These are phyloP conservation scores for Funneliformis caledonium DNA, from an alignment of 371 early-diverging fungal genomes.

Conservation along the genomic window DNA sequence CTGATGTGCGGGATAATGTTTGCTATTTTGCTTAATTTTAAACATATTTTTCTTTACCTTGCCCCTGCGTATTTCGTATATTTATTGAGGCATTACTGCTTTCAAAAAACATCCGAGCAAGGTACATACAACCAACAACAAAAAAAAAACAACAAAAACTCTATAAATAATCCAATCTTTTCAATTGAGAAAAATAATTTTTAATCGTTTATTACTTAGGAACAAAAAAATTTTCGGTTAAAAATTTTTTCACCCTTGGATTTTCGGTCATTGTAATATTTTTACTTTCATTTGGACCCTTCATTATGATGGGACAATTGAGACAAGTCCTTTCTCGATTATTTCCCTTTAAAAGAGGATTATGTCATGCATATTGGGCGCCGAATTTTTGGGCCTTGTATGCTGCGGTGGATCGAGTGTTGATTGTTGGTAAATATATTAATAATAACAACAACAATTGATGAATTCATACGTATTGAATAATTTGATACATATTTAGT, in stretches of 20 bases:
- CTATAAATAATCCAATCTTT: too few relatives aligned
- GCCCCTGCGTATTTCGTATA: conserved; percentile 95
- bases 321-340: conserved; percentile 84
- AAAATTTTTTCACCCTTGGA: conserved; percentile 65
- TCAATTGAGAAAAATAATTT: background rate
- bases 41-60: conserved; percentile 95
- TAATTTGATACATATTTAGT: conserved; percentile 45
- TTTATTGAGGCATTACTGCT: conserved; percentile 84
- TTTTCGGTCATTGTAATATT: conserved; percentile 69
- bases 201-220: background rate
- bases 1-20: conserved; percentile 81
- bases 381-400: conserved; percentile 98
- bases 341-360: conserved; percentile 96
- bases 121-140: background rate
- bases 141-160: too few relatives aligned
- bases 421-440: conserved; percentile 57
- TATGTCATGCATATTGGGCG: conserved; percentile 97
- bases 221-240: background rate
- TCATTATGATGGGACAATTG: conserved; percentile 66
- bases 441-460: conserved; percentile 24
- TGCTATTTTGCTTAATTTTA: conserved; percentile 90
- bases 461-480: background rate
- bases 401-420: conserved; percentile 76
- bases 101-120: conserved; percentile 44
- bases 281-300: conserved; percentile 84